phyloP scores from a whole-genome alignment of 352 stramenopile genomes.

The Phytophthora agathidicida region DNA sequence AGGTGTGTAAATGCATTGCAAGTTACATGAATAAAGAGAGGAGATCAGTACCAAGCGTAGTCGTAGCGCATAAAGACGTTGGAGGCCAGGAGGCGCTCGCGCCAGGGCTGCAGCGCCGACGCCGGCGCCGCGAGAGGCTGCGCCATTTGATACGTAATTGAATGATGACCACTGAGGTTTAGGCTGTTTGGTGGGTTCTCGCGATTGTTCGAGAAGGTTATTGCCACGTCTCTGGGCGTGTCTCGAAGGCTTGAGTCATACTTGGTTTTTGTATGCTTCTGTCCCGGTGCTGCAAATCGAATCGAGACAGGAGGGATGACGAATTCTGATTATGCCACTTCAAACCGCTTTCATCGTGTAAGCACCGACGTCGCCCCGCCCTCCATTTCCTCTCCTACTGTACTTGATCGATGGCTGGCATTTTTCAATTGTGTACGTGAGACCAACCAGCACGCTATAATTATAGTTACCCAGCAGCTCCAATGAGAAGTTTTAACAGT shows the following conservation, averaged over 20 bases:
- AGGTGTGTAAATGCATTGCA: conserved; percentile 15
- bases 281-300: conserved; percentile 4
- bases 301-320: conserved; percentile 28
- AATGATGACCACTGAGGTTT: background rate
- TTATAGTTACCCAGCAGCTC: background rate
- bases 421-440: conserved; percentile 24
- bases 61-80: conserved; percentile 86
- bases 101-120: conserved; percentile 38
- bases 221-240: conserved; percentile 1
- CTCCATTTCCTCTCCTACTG: no score
- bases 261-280: conserved; percentile 3
- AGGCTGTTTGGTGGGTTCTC: conserved; percentile 12
- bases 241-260: conserved; percentile 7
- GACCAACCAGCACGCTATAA: background rate
- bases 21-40: conserved; percentile 4
- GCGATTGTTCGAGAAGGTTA: conserved; percentile 39
- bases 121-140: conserved; percentile 23
- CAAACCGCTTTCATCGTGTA: background rate
- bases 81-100: conserved; percentile 53
- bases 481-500: conserved; percentile 35
- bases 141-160: background rate
- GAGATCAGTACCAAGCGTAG: conserved; percentile 69
- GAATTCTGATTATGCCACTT: conserved; percentile 24
- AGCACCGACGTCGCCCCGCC: conserved; percentile 29
- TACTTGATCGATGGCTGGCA: conserved; percentile 5